Conservation (phyloP, 176 grass and related monocot genomes). For the Oropetium thomaeum region DNA sequence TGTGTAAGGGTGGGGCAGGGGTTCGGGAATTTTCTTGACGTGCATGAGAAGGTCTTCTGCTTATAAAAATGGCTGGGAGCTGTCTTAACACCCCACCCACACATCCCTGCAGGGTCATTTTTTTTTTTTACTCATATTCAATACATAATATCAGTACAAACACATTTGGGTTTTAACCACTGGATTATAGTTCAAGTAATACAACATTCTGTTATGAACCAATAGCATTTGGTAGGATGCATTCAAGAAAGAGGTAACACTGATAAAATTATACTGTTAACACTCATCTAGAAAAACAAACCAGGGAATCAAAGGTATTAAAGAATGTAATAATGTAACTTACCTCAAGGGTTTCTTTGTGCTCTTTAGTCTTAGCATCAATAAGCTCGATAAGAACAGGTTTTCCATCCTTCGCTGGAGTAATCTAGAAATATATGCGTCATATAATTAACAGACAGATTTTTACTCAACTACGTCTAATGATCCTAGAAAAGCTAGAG, state of each 20-base stretch:
- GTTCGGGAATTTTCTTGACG: too few relatives aligned
- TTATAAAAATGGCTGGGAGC: too few relatives aligned
- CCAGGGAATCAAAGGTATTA: slow-evolving; percentile 1
- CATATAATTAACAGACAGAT: slow-evolving; percentile 20
- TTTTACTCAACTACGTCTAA: slow-evolving; percentile 12
- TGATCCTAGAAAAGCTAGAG: slow-evolving; percentile 4
- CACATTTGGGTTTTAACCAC: not conserved
- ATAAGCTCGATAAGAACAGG: slow-evolving; percentile 94
- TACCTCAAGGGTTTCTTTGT: slow-evolving; percentile 88
- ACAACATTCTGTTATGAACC: not conserved
- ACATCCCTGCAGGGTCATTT: too few relatives aligned
- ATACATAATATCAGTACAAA: not conserved
- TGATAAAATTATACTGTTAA: not conserved
- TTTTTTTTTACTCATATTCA: too few relatives aligned
- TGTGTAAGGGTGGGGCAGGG: too few relatives aligned
- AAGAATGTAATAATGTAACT: slow-evolving; percentile 12
- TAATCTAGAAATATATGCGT: slow-evolving; percentile 61
- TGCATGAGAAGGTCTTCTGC: too few relatives aligned
- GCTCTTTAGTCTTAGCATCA: slow-evolving; percentile 95
- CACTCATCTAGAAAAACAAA: slow-evolving; percentile 1
- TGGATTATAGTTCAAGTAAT: not conserved
- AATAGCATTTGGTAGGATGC: not conserved
- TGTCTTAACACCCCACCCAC: too few relatives aligned
- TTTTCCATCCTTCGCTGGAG: slow-evolving; percentile 85
- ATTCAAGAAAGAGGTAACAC: slow-evolving; percentile 4